Base-by-base conservation (phyloP, 371 early-diverging fungal species). In the Rhizopus microsporus region DNA sequence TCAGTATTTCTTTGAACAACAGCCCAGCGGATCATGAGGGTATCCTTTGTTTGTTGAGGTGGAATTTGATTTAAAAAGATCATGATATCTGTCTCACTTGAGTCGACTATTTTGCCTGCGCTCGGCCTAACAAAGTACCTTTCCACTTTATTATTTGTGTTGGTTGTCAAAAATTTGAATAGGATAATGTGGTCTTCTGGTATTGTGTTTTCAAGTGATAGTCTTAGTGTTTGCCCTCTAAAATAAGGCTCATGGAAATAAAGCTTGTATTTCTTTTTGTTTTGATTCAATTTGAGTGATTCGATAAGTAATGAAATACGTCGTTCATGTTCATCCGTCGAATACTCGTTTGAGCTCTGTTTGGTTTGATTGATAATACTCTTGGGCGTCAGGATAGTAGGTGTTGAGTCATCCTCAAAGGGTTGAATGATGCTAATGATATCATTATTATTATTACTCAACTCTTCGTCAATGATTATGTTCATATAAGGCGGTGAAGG, bases 111-210 rank as follows among this genome's bases (percentile, higher is more conserved):
- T 44, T 64, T 60, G 29, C 78, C 78, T 32, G 75, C 73, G 46
- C 78, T 78, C 7, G 78, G 78, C 39, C 68, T 62, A 16, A 78
- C 68, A 60, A 75, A 75, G 49, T 75, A 78, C 5, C 78, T 62
- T 48, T 78, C 78, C 2, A 62, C 42, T n/a, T 50, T 52, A 23
- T 31, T 37, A 38, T 4, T 54, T 7, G 45, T 31, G 63, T 70
- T 72, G 38, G 66, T 69, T 8, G 78, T 78, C 31, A 78, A 45
- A 38, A 78, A 78, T 45, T 78, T 78, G 56, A 66, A 78, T 7
- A 78, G 43, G 17, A 78, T 71, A 17, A 75, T 58, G 49, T 78
- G 71, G 9, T 78, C 75, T 7, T 77, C 77, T 1, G 77, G 77
- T n/a, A 71, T 38, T 12, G 62, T 60, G 40, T 77, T 77, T 30